Conservation (phyloP, 192 early-diverging fungal genomes). For the Gaertneriomyces semiglobifer region DNA sequence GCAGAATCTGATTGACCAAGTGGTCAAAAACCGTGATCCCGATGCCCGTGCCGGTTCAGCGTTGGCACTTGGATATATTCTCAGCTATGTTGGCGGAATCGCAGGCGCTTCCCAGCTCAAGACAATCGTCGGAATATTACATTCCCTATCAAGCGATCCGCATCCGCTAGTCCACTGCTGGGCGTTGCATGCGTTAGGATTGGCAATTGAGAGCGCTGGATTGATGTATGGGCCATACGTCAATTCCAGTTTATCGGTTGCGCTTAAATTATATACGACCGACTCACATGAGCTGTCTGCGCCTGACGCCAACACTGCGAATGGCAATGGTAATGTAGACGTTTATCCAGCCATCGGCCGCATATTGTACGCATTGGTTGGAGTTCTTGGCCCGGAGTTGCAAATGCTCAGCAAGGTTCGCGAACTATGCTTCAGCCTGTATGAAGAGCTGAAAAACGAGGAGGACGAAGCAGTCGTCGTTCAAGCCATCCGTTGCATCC, state of each 20-base stretch:
- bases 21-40: conserved; percentile 88
- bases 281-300: conserved; percentile 74
- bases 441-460: conserved; percentile 77
- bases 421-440: conserved; percentile 74
- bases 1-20: conserved; percentile 75
- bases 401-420: conserved; percentile 66
- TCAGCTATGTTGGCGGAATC: conserved; percentile 85
- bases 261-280: conserved; percentile 83
- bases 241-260: conserved; percentile 77
- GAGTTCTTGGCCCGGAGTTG: conserved; percentile 90
- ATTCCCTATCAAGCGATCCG: conserved; percentile 85
- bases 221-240: conserved; percentile 90
- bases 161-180: conserved; percentile 93
- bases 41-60: conserved; percentile 92
- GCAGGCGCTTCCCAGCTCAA: conserved; percentile 76
- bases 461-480: conserved; percentile 71
- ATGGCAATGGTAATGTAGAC: conserved; percentile 58
- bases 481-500: conserved; percentile 80
- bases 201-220: conserved; percentile 84
- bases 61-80: conserved; percentile 83
- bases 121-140: conserved; percentile 83
- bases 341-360: conserved; percentile 69
- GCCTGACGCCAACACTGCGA: conserved; percentile 34
- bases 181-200: conserved; percentile 80
- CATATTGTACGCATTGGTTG: conserved; percentile 84